phyloP scores from a whole-genome alignment of 805 yeast genomes.

The Metschnikowia matae region DNA sequence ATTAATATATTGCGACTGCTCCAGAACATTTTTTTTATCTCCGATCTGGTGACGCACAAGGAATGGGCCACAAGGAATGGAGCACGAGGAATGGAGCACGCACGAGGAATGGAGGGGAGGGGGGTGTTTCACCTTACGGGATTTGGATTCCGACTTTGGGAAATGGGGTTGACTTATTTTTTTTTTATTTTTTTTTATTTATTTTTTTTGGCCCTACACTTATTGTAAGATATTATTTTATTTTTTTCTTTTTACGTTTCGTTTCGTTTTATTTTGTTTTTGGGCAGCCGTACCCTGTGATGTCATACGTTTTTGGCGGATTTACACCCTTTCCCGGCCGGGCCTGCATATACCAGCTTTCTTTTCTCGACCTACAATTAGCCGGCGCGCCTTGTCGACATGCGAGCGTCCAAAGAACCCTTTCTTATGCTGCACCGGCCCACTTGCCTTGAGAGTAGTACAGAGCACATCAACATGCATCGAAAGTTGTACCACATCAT shows the following conservation, averaged over 20 bases:
- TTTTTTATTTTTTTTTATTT: neutral
- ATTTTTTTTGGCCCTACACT: neutral
- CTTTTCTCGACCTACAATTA: slow-evolving; percentile 1
- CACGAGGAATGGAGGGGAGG: too few species aligned
- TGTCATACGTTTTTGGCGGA: neutral
- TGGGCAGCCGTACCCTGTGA: too few species aligned
- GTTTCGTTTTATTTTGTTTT: neutral
- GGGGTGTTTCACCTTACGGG: too few species aligned
- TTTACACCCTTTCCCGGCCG: neutral
- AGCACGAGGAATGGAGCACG: too few species aligned
- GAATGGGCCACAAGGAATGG: too few species aligned
- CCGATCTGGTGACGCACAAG: too few species aligned
- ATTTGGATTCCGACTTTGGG: too few species aligned
- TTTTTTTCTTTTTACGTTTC: neutral
- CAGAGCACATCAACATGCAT: too few species aligned
- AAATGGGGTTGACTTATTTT: too few species aligned
- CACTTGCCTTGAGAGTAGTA: neutral
- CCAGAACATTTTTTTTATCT: too few species aligned
- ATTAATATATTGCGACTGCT: too few species aligned
- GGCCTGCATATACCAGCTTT: neutral
- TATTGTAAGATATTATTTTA: neutral
- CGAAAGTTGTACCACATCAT: too few species aligned
- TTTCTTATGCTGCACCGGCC: neutral
- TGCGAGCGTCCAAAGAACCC: neutral
- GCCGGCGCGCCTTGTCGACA: slow-evolving; percentile 3